Conservation (phyloP, 2,329 filamentous ascomycete genomes). For the Colletotrichum sp. region DNA sequence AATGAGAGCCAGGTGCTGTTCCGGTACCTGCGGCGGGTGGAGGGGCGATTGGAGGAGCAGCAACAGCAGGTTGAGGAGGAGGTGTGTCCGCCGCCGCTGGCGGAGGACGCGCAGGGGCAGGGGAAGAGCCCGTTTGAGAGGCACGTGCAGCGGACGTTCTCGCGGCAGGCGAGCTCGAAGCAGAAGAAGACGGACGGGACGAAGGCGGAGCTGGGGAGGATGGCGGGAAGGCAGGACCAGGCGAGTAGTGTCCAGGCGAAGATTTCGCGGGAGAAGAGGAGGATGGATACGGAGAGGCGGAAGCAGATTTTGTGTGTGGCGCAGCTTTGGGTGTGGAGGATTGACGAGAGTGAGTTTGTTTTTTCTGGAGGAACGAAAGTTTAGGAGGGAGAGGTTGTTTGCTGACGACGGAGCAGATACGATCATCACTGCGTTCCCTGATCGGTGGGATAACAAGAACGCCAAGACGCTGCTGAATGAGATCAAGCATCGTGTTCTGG, state of each 20-base stretch:
- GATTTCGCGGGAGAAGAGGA: conserved; percentile 13
- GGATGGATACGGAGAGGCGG: conserved; percentile 28
- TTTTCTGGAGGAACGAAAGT: too few relatives aligned
- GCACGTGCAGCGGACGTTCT: conserved; percentile 3
- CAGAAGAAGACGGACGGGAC: conserved; percentile 25
- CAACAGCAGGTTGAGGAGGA: not conserved
- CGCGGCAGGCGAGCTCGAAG: conserved; percentile 20
- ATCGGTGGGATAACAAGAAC: conserved; percentile 25
- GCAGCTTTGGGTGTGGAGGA: conserved; percentile 27
- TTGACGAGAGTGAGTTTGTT: conserved; percentile 19
- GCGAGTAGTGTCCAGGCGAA: conserved; percentile 22
- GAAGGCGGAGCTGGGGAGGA: conserved; percentile 22
- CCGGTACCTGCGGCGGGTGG: conserved; percentile 13
- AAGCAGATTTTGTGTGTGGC: conserved; percentile 32
- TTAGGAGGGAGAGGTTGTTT: not conserved
- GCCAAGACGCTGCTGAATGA: conserved; percentile 22
- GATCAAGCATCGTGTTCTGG: conserved; percentile 22
- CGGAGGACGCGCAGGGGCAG: not conserved
- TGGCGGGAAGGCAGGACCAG: conserved; percentile 22
- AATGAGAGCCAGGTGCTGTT: conserved; percentile 21
- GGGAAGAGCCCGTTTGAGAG: conserved; percentile 8
- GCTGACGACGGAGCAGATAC: not conserved
- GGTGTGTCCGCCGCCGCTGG: not conserved
- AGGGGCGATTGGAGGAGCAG: not conserved
- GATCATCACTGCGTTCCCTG: conserved; percentile 22